Conservation (phyloP, 2,329 filamentous ascomycete genomes). For the Verticillium longisporum region DNA sequence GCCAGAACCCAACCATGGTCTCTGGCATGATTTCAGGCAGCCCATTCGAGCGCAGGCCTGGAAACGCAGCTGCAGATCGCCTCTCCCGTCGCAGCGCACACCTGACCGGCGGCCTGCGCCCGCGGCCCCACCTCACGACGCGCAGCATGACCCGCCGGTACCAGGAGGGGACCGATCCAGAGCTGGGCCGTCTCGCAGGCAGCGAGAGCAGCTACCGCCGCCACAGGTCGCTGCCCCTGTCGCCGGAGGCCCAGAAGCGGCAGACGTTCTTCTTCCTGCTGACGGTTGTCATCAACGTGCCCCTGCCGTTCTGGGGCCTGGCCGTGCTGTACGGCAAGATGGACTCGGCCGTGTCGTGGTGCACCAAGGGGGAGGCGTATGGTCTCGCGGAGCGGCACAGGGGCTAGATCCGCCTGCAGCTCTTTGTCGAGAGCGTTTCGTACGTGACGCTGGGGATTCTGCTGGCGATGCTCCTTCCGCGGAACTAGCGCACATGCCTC, state of each 20-base stretch:
- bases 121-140: neutral
- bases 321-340: conserved; percentile 37
- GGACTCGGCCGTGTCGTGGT: conserved; percentile 39
- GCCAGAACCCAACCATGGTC: neutral
- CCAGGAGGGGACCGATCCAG: neutral
- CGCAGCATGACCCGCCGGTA: neutral
- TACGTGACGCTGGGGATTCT: neutral
- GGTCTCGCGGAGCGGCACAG: conserved; percentile 20
- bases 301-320: conserved; percentile 40
- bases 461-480: neutral
- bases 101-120: neutral
- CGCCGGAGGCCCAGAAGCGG: conserved; percentile 18
- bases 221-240: conserved; percentile 2
- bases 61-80: neutral
- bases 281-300: conserved; percentile 28
- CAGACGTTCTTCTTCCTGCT: conserved; percentile 29
- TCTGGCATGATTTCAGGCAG: neutral
- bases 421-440: neutral
- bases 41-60: neutral
- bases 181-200: neutral
- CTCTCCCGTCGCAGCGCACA: neutral
- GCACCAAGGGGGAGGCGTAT: conserved; percentile 36
- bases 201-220: neutral
- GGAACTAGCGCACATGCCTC: neutral
- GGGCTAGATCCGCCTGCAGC: neutral